Evolutionary conservation across 495 filamentous ascomycete genomes (phyloP).

Genomic region (Aspergillus hancockii): DNA sequence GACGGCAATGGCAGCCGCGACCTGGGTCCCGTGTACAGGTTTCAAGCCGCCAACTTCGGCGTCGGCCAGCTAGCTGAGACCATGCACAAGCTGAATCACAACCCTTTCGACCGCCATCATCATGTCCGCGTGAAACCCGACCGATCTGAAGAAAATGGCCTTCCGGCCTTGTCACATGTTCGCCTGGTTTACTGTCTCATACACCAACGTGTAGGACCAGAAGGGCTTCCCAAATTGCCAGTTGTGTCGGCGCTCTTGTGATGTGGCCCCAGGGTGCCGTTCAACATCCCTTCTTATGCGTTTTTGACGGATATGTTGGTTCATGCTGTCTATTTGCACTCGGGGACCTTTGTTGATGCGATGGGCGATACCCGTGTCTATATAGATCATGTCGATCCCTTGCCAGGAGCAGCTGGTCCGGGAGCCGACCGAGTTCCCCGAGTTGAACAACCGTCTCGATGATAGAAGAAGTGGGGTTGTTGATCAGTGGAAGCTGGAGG

Average conservation of each 20-base stretch:
- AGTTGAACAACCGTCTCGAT: constrained; percentile 65
- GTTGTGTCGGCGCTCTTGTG: constrained; percentile 91
- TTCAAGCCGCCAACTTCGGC: too few relatives aligned
- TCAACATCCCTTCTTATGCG: constrained; percentile 95
- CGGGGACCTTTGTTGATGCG: constrained; percentile 82
- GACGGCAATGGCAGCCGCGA: constrained; percentile 92
- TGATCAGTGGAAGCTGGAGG: constrained; percentile 85
- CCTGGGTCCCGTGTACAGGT: too few relatives aligned
- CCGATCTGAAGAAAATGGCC: constrained; percentile 84
- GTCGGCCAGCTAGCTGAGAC: constrained; percentile 90
- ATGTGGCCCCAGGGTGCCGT: constrained; percentile 98
- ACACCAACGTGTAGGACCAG: constrained; percentile 43
- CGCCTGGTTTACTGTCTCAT: constrained; percentile 96
- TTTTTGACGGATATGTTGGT: constrained; percentile 93
- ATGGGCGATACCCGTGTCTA: constrained; percentile 99
- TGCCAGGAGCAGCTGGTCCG: constrained; percentile 77
- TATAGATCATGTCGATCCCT: constrained; percentile 85
- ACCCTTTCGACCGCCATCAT: constrained; percentile 89
- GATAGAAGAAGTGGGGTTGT: constrained; percentile 58
- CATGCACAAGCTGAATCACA: constrained; percentile 74
- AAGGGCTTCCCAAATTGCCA: constrained; percentile 77
- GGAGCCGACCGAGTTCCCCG: constrained; percentile 81
- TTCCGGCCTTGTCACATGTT: constrained; percentile 99
- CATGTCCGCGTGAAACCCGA: constrained; percentile 89
- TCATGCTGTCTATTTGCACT: constrained; percentile 76